Evolutionary conservation across 192 early-diverging fungal species (phyloP).

Genomic region (Backusella sp.): DNA sequence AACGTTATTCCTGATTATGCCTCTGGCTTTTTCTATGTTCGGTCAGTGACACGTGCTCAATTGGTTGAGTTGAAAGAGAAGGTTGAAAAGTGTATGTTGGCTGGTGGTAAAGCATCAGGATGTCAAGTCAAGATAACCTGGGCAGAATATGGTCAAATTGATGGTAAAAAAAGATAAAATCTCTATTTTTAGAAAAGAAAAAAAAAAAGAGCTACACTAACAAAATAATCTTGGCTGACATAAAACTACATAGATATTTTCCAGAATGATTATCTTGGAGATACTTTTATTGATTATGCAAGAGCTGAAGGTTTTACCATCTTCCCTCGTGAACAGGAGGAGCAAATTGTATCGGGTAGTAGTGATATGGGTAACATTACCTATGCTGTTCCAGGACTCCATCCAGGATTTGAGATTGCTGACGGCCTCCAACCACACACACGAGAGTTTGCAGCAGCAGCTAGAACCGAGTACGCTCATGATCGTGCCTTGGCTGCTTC

Average conservation of each 20-base stretch:
- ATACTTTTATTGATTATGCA: constrained; percentile 50
- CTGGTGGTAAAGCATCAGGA: constrained; percentile 57
- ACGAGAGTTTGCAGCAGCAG: constrained; percentile 54
- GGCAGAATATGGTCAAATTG: constrained; percentile 34
- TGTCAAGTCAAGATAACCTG: constrained; percentile 45
- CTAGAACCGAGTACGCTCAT: constrained; percentile 59
- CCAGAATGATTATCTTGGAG: constrained; percentile 54
- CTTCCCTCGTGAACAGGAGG: constrained; percentile 33
- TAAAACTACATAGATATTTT: constrained; percentile 51
- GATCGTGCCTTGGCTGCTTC: constrained; percentile 48
- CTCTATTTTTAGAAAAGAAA: neutral
- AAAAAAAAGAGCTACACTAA: neutral
- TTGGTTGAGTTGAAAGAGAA: constrained; percentile 42
- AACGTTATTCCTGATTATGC: constrained; percentile 62
- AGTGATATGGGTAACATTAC: constrained; percentile 80
- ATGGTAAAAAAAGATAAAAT: constrained; percentile 34
- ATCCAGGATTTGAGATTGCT: constrained; percentile 48
- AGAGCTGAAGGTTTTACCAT: constrained; percentile 37
- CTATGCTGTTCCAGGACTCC: constrained; percentile 58
- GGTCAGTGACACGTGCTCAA: constrained; percentile 46
- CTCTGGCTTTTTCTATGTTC: constrained; percentile 44
- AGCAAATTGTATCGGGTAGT: constrained; percentile 40
- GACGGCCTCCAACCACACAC: constrained; percentile 61
- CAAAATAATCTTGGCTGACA: neutral
- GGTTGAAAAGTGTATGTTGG: constrained; percentile 48